These are phyloP conservation scores for Chimonanthus salicifolius DNA, from an alignment of 164 flowering plant genomes.

Conservation along the genomic window DNA sequence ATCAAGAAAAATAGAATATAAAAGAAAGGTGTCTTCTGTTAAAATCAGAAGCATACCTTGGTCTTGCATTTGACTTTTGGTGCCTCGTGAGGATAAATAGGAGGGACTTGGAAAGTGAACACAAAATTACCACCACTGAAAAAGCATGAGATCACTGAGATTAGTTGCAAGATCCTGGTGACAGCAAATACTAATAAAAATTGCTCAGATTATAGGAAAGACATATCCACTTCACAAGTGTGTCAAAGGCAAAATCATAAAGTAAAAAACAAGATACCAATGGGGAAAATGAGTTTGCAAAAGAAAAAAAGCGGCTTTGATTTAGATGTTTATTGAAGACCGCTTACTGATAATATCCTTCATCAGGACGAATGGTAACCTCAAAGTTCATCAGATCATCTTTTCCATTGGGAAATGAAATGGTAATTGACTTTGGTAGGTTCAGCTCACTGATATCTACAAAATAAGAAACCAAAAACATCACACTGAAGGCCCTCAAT, in stretches of 20 bases:
- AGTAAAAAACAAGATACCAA: not conserved
- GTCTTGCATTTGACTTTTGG: conserved; percentile 85
- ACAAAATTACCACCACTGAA: conserved; percentile 56
- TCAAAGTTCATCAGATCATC: conserved; percentile 77
- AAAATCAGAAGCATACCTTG: conserved; percentile 36
- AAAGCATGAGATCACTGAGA: conserved; percentile 1
- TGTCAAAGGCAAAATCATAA: too few species aligned
- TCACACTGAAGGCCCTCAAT: not conserved
- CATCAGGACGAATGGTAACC: conserved; percentile 59
- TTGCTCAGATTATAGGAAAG: too few species aligned
- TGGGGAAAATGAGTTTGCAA: not conserved
- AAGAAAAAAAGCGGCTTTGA: not conserved
- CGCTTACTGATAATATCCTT: conserved; percentile 64
- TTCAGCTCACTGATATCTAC: conserved; percentile 72
- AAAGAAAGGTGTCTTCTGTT: not conserved
- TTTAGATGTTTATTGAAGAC: not conserved
- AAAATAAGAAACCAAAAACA: conserved; percentile 1
- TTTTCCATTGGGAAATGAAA: conserved; percentile 60
- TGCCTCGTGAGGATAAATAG: conserved; percentile 78
- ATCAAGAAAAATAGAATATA: too few species aligned
- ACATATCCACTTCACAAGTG: too few species aligned
- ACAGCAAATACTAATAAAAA: too few species aligned
- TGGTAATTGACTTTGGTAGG: conserved; percentile 50
- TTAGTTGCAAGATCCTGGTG: not conserved
- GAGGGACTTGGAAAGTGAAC: conserved; percentile 58